Evolutionary conservation across 2,329 filamentous ascomycete species (phyloP), one percentile per base, ranked within the genome.

Genomic region (Fusarium sp.): DNA sequence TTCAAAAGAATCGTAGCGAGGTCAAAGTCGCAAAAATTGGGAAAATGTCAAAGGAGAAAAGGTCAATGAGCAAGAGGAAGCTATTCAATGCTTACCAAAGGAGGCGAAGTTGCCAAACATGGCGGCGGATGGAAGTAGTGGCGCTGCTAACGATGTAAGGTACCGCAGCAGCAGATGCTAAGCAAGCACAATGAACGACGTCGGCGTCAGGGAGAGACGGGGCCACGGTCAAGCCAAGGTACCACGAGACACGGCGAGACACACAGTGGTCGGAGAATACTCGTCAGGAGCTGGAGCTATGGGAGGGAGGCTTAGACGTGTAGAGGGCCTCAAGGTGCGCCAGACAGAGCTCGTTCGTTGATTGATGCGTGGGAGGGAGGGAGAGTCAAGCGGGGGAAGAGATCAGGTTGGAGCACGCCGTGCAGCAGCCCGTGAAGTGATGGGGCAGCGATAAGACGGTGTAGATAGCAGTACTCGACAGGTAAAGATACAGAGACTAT

Each of bases 51-150:
- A 17, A 32, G 61, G 56, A 43, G 35, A 35, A 33, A 64, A 27
- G 25, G 22, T 38, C 33, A 60, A 81, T 38, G 58, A 61, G 47
- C 27, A 54, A 32, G 27, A 54, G 25, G 63, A 68, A 52, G 60
- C 45, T 47, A 62, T 63, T 40, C 45, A 57, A 56, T 70, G 67
- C 84, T 82, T 81, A 86, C 84, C 78, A 74, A 84, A 79, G 68
- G 81, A 80, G 61, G 83, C 71, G 70, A 86, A 81, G 63, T 80
- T 83, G 58, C 84, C 84, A 76, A 87, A 87, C 85, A 87, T 87
- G 76, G 68, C 78, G 76, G 72, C 71, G 59, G 71, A 68, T 54
- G 63, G 50, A 68, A 57, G 57, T 38, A 63, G 71, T 75, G 72
- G 76, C 73, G 73, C 58, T 65, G 74, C 70, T 63, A 71, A 69